Base-by-base conservation (phyloP, 2,329 filamentous ascomycete genomes). In the Pseudopithomyces chartarum region DNA sequence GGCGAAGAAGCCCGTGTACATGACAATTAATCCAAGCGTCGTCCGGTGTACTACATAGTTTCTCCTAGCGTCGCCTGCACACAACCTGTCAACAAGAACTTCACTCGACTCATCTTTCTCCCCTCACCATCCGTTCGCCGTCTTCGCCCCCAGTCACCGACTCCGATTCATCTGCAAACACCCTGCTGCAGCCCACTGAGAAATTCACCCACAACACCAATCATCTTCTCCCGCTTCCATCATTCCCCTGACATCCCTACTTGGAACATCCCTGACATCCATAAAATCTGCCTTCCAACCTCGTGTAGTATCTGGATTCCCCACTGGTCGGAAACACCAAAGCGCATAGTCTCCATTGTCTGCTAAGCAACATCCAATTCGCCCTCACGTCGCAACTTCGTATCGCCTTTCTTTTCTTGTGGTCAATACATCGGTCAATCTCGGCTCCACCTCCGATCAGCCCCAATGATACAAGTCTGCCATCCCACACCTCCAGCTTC, bases 401-500 rank as follows among this genome's bases (percentile, higher is more conserved):
- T 22, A 12, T 34, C 15, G 22, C 17, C 43, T 48, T 26, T 55
- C 17, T 50, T 40, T 42, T 47, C 22, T 29, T 34, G 17, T 19
- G 17, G 17, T 42, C 52, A 51, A 34, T 33, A 34, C 49, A 45
- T 60, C 60, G 66, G 67, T 61, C 64, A 65, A 68, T 36, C 43
- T 65, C 64, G 68, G 64, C 67, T 60, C 62, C 52, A 32, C 20
- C 36, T 56, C 56, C 56, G 50, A 52, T 52, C 47, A 55, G 56
- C 51, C 60, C 65, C 60, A 71, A 73, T 73, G 70, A 63, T 73
- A 56, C 69, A 73, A 69, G 67, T 73, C 57, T 71, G 69, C 45
- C 64, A 66, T 53, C 61, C 68, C 22, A 64, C 66, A 54, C 67
- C 67, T 64, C 67, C 68, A 54, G 60, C 67, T 50, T 64, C 67